phyloP scores from a whole-genome alignment of 2,329 filamentous ascomycete species.

The Colletotrichum sp. region DNA sequence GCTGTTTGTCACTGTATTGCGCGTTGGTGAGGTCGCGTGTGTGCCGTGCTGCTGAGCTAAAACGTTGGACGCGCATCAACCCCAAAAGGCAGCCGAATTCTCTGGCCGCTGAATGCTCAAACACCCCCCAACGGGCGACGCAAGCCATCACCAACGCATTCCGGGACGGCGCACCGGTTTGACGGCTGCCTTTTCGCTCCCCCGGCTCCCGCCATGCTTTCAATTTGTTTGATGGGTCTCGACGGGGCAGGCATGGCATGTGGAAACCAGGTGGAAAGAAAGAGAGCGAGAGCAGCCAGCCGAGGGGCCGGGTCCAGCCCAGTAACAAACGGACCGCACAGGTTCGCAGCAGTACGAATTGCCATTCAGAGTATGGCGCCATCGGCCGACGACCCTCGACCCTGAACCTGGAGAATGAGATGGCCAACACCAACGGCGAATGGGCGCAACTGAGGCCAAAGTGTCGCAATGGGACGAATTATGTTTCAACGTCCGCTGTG shows the following conservation, averaged over 20 bases:
- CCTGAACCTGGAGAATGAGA: background rate
- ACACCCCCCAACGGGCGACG: background rate
- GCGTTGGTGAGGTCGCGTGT: background rate
- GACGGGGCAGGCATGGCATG: background rate
- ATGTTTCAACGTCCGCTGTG: conserved; percentile 1
- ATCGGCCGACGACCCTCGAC: background rate
- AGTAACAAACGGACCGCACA: background rate
- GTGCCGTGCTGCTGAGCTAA: background rate
- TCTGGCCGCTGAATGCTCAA: background rate
- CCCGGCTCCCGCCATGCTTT: background rate
- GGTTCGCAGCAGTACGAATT: background rate
- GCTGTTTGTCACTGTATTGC: background rate
- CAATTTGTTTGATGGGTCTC: background rate
- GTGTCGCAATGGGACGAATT: background rate
- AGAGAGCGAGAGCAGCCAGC: background rate
- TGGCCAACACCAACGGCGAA: background rate
- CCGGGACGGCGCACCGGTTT: conserved; percentile 5
- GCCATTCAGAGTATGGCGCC: background rate
- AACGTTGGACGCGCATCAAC: background rate
- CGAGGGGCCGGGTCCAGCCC: background rate
- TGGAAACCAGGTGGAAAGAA: background rate
- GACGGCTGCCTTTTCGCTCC: background rate
- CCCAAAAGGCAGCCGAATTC: conserved; percentile 15
- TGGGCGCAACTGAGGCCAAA: background rate
- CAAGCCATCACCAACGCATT: background rate